phyloP scores from a whole-genome alignment of 2,329 filamentous ascomycete genomes.

The Colletotrichum gloeosporioides region DNA sequence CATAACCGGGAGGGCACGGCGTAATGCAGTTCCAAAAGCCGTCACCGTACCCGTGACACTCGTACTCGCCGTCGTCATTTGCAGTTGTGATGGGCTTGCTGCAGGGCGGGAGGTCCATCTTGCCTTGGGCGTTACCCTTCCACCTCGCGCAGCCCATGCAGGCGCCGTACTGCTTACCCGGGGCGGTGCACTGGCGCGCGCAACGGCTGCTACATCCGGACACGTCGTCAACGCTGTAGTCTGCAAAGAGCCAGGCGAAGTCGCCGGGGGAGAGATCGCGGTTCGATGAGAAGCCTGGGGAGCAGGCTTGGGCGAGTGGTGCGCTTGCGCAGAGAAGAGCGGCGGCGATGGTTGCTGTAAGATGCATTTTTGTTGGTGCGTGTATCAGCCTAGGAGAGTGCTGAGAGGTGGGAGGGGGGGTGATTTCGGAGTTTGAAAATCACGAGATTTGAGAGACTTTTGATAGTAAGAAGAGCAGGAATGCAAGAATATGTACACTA shows the following conservation, averaged over 20 bases:
- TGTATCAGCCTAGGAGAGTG: background rate
- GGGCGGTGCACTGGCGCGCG: background rate
- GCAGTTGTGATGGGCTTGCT: background rate
- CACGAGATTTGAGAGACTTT: no score
- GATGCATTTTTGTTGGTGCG: background rate
- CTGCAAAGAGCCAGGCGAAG: background rate
- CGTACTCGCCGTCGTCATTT: background rate
- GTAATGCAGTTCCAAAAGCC: background rate
- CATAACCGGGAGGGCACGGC: slow-evolving; percentile 24
- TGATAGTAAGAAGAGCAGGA: no score
- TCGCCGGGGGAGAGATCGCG: background rate
- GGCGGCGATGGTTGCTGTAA: background rate
- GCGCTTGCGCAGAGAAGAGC: background rate
- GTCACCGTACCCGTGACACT: background rate
- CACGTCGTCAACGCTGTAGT: background rate
- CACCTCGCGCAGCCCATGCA: slow-evolving; percentile 1
- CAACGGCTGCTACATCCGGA: background rate
- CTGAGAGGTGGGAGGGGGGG: no score
- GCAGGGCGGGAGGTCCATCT: background rate
- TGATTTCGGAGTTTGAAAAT: no score
- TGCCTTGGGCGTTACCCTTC: background rate
- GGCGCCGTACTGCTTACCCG: background rate
- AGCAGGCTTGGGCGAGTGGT: background rate
- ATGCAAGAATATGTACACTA: no score
- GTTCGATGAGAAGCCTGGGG: background rate